Conservation (phyloP, 495 filamentous ascomycete species). For the Lophiostoma macrostomum region DNA sequence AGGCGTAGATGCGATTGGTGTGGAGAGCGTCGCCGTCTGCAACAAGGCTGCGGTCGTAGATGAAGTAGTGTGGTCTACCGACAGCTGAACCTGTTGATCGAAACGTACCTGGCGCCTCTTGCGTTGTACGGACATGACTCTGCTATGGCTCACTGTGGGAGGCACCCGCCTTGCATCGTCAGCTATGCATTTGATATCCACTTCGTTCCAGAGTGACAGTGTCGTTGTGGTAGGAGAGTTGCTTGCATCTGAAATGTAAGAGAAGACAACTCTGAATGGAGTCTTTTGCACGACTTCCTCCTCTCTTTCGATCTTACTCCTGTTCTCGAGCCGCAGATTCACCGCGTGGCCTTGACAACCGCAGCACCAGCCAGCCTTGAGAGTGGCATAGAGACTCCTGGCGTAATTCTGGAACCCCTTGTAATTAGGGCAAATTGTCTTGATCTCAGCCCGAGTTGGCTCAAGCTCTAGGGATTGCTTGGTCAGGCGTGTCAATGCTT, state of each 20-base stretch:
- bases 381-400: slow-evolving; percentile 1
- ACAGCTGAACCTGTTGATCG: background rate
- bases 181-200: slow-evolving; percentile 13
- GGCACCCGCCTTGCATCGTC: background rate
- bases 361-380: slow-evolving; percentile 4
- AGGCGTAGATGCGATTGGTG: background rate
- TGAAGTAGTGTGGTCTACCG: background rate
- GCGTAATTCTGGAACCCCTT: slow-evolving; percentile 4
- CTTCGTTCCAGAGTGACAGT: slow-evolving; percentile 21
- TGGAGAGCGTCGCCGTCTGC: background rate
- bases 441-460: slow-evolving; percentile 3
- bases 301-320: background rate
- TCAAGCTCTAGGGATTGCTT: slow-evolving; percentile 21
- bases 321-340: slow-evolving; percentile 15
- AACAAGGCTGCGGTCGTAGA: background rate
- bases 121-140: too few species aligned
- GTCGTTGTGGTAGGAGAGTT: background rate
- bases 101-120: slow-evolving; percentile 4
- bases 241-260: slow-evolving; percentile 1
- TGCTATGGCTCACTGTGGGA: background rate
- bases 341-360: slow-evolving; percentile 13
- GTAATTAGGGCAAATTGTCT: slow-evolving; percentile 5
- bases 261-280: slow-evolving; percentile 31
- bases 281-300: slow-evolving; percentile 32
- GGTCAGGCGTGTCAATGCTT: slow-evolving; percentile 26